Evolutionary conservation across 2,329 filamentous ascomycete genomes (phyloP), one percentile per base, ranked within the genome.

Genomic region (Tolypocladium guangdongense): DNA sequence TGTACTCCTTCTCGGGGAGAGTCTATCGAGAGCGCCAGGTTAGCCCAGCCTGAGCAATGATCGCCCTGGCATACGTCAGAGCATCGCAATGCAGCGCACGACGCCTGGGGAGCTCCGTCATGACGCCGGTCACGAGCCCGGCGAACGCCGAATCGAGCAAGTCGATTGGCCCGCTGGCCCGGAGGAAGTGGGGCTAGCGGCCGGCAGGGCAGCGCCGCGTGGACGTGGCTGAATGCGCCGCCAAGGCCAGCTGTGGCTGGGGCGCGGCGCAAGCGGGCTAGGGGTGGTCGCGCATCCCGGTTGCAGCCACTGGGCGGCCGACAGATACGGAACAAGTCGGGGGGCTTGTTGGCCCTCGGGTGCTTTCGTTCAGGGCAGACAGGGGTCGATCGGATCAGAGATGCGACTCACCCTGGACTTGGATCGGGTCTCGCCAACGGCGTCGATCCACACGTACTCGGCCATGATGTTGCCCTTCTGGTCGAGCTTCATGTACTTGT

Each of bases 361-460:
- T 36, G 47, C 48, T 27, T 38, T 46, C 46, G 53, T 50, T 37
- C 37, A 14, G 33, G 33, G 33, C 33, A 35, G 33, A 12, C 18
- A 20, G 37, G 37, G 8, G 16, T n/a, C 16, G 43, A 46, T 46
- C 43, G 43, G 39, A 27, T 14, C 22, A 12, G 14, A 32, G 38
- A 51, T 61, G 55, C 60, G 60, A 79, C 89, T 80, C 80, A 96
- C 92, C 82, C 90, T 95, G 69, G 88, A 92, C 80, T 97, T 99
- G 71, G 90, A 96, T 66, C 93, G 90, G 64, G 88, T 81, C 66
- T 87, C 86, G 70, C 91, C 90, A 60, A 76, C 74, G 60, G 87
- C 79, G 68, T 96, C 91, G 70, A 96, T 87, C 92, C 92, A 96
- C 79, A 96, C 84, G 76, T 96, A 96, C 78, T 96, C 92, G 68